Evolutionary conservation across 306 rosid genomes (phyloP), one percentile per base, ranked within the genome.

Genomic region (Vigna nakashimae): DNA sequence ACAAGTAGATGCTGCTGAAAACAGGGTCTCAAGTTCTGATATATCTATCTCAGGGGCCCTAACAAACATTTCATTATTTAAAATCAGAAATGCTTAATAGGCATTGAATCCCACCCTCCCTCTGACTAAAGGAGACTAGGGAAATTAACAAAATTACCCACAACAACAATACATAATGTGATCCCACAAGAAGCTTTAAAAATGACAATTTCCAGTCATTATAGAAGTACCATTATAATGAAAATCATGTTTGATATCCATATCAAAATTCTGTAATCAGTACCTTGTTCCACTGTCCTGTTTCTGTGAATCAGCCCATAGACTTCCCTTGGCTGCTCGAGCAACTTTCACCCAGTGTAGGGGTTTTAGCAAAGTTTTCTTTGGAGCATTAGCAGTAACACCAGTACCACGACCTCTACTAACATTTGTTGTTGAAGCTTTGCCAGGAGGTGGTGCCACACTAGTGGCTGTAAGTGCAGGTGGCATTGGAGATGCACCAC

Each of bases 1-100:
- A 77, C 98, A 82, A 75, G 88, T 85, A 82, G 97, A 82, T 65
- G 98, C 91, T 59, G 97, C 97, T 74, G 98, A 92, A 89, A 95
- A 95, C 70, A 95, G 89, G 81, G 84, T 92, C 90, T 95, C 97
- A 69, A 95, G 98, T 86, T 95, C 98, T 73, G 98, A 86, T 82
- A 92, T 91, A 87, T 95, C 98, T 78, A 95, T 95, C 85, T 95
- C 98, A 65, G 98, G 98, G 74, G 97, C 93, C 91, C 98, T 95
- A 67, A 66, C 59, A 86, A 81, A 87, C 69, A 71, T 65, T 77
- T 15, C 77, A 67, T 55, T 9, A 68, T 74, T 24, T 65, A 66
- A 80, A 72, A 68, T 85, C 80, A 79, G 84, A 83, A 80, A 69
- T 69, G 60, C 60, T 76, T 76, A 63, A 79, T 58, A 62, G 69